These are phyloP conservation scores for Penicillium roqueforti DNA, from an alignment of 495 filamentous ascomycete genomes.

Conservation along the genomic window DNA sequence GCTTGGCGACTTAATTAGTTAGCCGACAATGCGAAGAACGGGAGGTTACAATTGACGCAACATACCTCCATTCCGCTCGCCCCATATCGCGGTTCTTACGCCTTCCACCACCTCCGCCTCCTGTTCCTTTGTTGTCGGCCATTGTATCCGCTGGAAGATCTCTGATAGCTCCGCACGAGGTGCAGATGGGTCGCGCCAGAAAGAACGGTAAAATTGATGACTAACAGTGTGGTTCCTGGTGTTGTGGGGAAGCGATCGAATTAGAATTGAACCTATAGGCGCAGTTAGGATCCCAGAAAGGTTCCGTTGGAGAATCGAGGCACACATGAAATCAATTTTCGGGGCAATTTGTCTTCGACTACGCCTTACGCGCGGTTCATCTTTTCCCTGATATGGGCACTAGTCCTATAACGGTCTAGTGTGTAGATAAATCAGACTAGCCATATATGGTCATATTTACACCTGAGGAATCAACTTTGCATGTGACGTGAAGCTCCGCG, in stretches of 20 bases:
- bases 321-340: conserved; percentile 22
- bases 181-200: conserved; percentile 7
- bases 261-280: not conserved
- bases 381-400: conserved; percentile 2
- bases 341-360: conserved; percentile 1
- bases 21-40: conserved; percentile 35
- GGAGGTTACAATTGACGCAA: conserved; percentile 1
- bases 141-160: conserved; percentile 28
- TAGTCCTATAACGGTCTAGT: conserved; percentile 6
- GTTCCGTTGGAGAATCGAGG: conserved; percentile 18
- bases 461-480: conserved; percentile 15
- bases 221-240: not conserved
- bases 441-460: not conserved
- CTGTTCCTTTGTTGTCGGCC: conserved; percentile 41
- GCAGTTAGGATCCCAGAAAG: conserved; percentile 7
- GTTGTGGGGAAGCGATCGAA: not conserved
- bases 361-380: conserved; percentile 1
- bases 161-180: conserved; percentile 20
- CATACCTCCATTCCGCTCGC: conserved; percentile 61
- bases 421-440: not conserved
- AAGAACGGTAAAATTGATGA: conserved; percentile 1
- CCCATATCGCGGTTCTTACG: conserved; percentile 65
- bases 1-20: conserved; percentile 59
- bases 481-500: conserved; percentile 13
- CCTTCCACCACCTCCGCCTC: conserved; percentile 36